Conservation (phyloP, 78 protist genomes). For the Goniomonas avonlea region DNA sequence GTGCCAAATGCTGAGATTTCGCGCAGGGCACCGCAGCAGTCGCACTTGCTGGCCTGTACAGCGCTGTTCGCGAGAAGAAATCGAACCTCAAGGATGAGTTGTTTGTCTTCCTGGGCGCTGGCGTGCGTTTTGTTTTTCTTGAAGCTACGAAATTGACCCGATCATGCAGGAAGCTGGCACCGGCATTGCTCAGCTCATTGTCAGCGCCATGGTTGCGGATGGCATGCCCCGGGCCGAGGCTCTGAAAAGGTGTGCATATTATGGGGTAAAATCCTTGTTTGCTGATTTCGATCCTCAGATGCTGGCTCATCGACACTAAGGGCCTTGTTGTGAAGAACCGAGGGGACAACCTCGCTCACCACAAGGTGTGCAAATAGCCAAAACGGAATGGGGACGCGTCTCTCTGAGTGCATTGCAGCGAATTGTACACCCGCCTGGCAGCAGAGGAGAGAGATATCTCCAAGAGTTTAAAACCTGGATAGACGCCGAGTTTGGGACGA, state of each 20-base stretch:
- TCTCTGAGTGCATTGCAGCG: too few species aligned
- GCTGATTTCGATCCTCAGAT: too few species aligned
- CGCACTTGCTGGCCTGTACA: conserved; percentile 13
- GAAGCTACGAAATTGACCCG: too few species aligned
- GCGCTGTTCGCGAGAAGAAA: conserved; percentile 15
- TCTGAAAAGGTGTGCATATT: background rate
- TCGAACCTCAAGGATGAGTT: conserved; percentile 45
- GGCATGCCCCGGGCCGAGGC: background rate
- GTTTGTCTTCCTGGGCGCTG: conserved; percentile 81
- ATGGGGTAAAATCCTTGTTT: too few species aligned
- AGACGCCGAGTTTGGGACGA: too few species aligned
- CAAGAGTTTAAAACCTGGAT: too few species aligned
- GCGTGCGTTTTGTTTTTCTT: conserved; percentile 26
- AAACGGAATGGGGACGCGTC: too few species aligned
- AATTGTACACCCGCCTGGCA: too few species aligned
- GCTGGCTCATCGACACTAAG: conserved; percentile 19
- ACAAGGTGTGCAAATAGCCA: background rate
- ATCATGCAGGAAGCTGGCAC: conserved; percentile 78
- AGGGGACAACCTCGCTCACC: background rate
- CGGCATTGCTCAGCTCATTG: conserved; percentile 21
- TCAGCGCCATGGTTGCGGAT: conserved; percentile 9
- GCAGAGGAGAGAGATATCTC: too few species aligned
- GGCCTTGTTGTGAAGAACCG: conserved; percentile 16
- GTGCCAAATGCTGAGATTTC: too few species aligned
- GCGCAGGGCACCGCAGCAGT: conserved; percentile 23